These are phyloP conservation scores for Groenewaldozyma sp. DNA, from an alignment of 1,139 yeast species.

Conservation along the genomic window DNA sequence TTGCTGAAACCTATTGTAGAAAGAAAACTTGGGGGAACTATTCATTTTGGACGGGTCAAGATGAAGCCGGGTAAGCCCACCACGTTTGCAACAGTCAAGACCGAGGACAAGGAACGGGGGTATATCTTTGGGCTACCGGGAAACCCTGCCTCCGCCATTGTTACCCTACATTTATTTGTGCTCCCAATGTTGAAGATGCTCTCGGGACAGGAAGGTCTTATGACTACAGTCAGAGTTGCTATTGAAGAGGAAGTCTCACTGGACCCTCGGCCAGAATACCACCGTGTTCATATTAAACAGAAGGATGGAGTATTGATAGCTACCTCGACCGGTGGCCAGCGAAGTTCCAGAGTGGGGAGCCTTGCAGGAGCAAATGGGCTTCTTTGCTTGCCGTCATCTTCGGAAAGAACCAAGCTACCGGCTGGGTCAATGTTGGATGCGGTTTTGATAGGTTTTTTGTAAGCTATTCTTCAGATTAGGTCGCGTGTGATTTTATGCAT, in stretches of 20 bases:
- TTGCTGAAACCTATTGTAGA: slow-evolving; percentile 40
- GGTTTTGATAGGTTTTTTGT: no score
- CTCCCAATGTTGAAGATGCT: slow-evolving; percentile 34
- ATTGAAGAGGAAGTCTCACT: slow-evolving; percentile 27
- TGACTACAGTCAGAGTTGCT: slow-evolving; percentile 29
- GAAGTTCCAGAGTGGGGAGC: slow-evolving; percentile 42
- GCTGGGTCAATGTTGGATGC: no score
- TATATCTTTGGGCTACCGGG: slow-evolving; percentile 43
- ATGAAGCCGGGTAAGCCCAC: slow-evolving; percentile 52
- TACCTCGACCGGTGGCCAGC: slow-evolving; percentile 38
- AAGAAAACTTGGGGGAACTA: slow-evolving; percentile 32
- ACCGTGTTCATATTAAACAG: slow-evolving; percentile 33
- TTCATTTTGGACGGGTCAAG: slow-evolving; percentile 43
- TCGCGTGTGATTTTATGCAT: no score
- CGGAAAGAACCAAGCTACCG: no score
- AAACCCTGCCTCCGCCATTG: slow-evolving; percentile 44
- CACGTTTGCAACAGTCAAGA: slow-evolving; percentile 39
- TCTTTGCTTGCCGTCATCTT: no score
- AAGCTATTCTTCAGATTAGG: no score
- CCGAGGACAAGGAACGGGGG: slow-evolving; percentile 12
- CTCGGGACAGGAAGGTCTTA: slow-evolving; percentile 15
- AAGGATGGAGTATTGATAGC: slow-evolving; percentile 26
- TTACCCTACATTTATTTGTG: slow-evolving; percentile 39
- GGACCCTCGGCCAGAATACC: slow-evolving; percentile 44
- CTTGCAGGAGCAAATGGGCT: slow-evolving; percentile 38